These are phyloP conservation scores for Solanum habrochaites DNA, from an alignment of 257 asterid species.

Conservation along the genomic window DNA sequence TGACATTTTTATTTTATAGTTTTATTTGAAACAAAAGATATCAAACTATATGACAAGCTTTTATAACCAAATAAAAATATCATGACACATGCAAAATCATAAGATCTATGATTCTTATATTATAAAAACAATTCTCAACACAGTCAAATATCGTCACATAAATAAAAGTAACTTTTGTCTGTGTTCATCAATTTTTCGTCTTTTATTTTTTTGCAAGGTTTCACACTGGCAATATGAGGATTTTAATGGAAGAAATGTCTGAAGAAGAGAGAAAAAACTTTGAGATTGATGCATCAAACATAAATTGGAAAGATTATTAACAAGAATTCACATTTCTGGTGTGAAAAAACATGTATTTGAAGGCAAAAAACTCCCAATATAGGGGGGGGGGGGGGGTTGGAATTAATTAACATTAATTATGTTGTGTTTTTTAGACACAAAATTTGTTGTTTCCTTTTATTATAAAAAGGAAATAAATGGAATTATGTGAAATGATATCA, in stretches of 20 bases:
- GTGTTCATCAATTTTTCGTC: neutral
- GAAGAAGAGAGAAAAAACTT: neutral
- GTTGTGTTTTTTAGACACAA: neutral
- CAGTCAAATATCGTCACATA: neutral
- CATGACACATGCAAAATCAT: neutral
- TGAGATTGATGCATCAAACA: neutral
- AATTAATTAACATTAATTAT: neutral
- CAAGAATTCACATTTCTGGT: neutral
- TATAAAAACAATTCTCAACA: neutral
- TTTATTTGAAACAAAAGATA: neutral
- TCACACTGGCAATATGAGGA: neutral
- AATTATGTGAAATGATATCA: too few relatives aligned
- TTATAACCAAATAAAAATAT: neutral
- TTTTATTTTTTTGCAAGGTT: neutral
- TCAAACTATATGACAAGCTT: neutral
- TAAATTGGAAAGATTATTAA: neutral
- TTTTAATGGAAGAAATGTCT: neutral
- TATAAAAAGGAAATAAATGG: too few relatives aligned
- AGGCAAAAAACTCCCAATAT: neutral
- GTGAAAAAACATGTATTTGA: neutral
- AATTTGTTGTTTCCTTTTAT: neutral
- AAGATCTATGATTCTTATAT: neutral
- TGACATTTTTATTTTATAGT: neutral
- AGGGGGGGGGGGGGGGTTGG: neutral
- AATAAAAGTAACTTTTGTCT: neutral